Base-by-base conservation (phyloP, 176 grass and related monocot genomes). In the Avena sativa region DNA sequence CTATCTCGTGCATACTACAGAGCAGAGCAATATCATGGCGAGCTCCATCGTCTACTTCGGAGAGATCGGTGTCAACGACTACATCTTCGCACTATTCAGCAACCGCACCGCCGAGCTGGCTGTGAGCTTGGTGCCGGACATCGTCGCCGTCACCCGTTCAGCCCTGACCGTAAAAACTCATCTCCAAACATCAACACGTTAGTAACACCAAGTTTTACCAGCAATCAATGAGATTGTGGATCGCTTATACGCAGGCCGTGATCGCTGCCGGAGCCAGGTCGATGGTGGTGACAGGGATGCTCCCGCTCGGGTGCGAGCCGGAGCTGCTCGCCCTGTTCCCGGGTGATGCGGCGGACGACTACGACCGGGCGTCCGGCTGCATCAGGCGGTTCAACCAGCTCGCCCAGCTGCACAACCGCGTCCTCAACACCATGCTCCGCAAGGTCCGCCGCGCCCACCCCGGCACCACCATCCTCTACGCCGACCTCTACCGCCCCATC, bases 31-130 rank as follows among this genome's bases (percentile, higher is more conserved):
- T 56, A 78, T 46, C 16, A 83, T 19, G 55, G 64, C 72, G 8
- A 79, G 55, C 30, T 79, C 84, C 53, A 47, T 87, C 4, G 62
- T 90, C 53, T 12, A 89, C 58, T 82, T 94, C 25, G 92, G 92
- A 11, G 90, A 94, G 84, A 94, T 97, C 8, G 95, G 95, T 28
- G 84, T 83, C 25, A 94, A 97, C 63, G 95, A 97, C 92, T 93
- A 94, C 76, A 87, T 89, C 78, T 47, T 88, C 30, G 78, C 86
- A 8, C 68, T 94, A 13, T 16, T 74, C 61, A 71, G 80, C 55
- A 89, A 91, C 80, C 80, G 56, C 34, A 84, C 81, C 15, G 40
- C 80, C 1, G 87, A 85, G 5, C 62, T 89, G 20, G 74, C 87
- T 12, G 71, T 65, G 50, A 79, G 78, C 80, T 90, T 90, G 13